Percentiles rank a stretch among this genome's conserved stretches.
These are phyloP conservation scores for Suhomyces vadensis DNA, from an alignment of 805 yeast genomes.

Conservation along the genomic window DNA sequence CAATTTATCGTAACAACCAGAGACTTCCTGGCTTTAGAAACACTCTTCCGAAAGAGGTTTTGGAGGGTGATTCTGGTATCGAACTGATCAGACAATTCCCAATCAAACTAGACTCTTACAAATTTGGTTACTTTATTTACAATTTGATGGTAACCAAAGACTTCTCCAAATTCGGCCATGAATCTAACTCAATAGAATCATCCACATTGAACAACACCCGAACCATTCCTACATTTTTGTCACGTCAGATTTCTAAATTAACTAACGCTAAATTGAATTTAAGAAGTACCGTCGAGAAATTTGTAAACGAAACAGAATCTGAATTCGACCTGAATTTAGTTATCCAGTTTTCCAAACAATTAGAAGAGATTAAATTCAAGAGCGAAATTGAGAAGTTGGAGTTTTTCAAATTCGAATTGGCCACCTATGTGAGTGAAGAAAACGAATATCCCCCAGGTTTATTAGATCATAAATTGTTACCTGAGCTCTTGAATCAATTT, in stretches of 20 bases:
- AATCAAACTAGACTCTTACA: slow-evolving; percentile 61
- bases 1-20: slow-evolving; percentile 39
- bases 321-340: slow-evolving; percentile 44
- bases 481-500: slow-evolving; percentile 60
- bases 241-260: slow-evolving; percentile 33
- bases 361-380: slow-evolving; percentile 58
- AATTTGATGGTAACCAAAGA: slow-evolving; percentile 32
- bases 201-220: background rate
- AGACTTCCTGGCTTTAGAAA: slow-evolving; percentile 24
- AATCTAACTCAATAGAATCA: background rate
- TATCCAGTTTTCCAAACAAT: slow-evolving; percentile 50
- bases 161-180: background rate
- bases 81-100: slow-evolving; percentile 38
- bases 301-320: slow-evolving; percentile 24
- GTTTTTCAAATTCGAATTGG: slow-evolving; percentile 36
- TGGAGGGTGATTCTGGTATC: slow-evolving; percentile 38
- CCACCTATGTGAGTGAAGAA: slow-evolving; percentile 17
- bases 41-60: slow-evolving; percentile 50
- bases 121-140: slow-evolving; percentile 57
- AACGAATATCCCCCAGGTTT: slow-evolving; percentile 48
- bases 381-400: slow-evolving; percentile 53
- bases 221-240: slow-evolving; percentile 1
- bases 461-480: slow-evolving; percentile 63
- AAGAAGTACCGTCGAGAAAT: slow-evolving; percentile 31
- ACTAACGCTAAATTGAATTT: slow-evolving; percentile 36